Evolutionary conservation across 1,284 basidiomycete species (phyloP), one percentile per base, ranked within the genome.

Genomic region (Waitea zeae): DNA sequence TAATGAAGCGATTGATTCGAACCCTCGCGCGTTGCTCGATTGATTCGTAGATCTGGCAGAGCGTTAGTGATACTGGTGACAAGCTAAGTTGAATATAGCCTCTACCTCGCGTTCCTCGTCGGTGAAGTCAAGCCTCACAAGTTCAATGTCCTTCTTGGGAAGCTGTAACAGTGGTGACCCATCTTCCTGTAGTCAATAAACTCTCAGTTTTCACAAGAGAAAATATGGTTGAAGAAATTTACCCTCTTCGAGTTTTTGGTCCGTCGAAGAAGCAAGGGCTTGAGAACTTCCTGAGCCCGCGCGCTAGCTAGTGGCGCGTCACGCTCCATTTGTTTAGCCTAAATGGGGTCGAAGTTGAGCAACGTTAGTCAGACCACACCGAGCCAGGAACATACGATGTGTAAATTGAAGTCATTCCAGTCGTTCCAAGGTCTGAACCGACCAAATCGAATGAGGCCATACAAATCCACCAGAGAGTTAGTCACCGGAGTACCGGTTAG

Each of bases 401-500:
- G 56, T 2, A 49, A 49, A 36, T 76, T 66, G 50, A 79, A 80
- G 30, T 55, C 52, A 6, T 57, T 46, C 70, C 73, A 78, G 42
- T 77, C 72, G 44, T 78, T 76, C 61, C 65, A 80, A 1, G 76
- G 76, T 1, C 68, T 52, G 48, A 76, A 75, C 12, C 59, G 61
- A 1, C 74, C 70, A 44, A 77, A 79, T 3, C 76, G 65, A 18
- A 79, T 51, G 17, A 75, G 59, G 15, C 72, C 72, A 43, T 78
- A 80, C 19, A 79, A 61, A 48, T 80, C 76, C 6, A 70, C 69
- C 70, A 79, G 49, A 0, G 69, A 64, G 40, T 79, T 79, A 0
- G 73, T 78, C 4, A 79, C 65, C 2, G 76, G 75, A 1, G 76
- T 79, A 19, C 76, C 76, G 2, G 76, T 79, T 11, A 81, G 56